Evolutionary conservation across 768 basidiomycete species (phyloP).

Genomic region (Hygrophoropsis aurantiaca): DNA sequence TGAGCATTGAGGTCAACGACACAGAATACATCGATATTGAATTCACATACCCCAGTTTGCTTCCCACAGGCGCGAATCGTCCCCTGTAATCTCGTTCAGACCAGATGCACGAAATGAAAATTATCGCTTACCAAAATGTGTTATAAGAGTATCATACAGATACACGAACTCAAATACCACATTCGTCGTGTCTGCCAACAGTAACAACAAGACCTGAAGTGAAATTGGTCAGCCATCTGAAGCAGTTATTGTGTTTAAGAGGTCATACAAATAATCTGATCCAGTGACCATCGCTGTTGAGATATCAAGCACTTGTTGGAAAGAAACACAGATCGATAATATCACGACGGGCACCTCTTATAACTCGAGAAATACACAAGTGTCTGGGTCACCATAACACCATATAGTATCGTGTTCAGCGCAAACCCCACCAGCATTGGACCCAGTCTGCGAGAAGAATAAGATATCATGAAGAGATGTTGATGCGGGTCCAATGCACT

Average conservation of each 20-base stretch:
- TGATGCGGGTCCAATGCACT: background rate
- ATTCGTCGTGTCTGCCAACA: conserved; percentile 23
- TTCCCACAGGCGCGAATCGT: conserved; percentile 7
- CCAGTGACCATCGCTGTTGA: conserved; percentile 17
- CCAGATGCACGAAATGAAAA: background rate
- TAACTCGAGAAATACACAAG: conserved; percentile 30
- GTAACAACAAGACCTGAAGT: conserved; percentile 17
- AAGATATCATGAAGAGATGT: background rate
- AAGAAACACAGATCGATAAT: too few species aligned
- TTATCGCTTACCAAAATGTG: conserved; percentile 19
- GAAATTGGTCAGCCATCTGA: too few species aligned
- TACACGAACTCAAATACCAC: conserved; percentile 23
- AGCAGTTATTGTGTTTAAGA: too few species aligned
- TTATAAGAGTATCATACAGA: conserved; percentile 23
- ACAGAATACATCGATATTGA: background rate
- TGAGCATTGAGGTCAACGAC: background rate
- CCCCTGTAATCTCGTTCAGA: conserved; percentile 11
- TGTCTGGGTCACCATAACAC: conserved; percentile 33
- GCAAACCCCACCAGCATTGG: conserved; percentile 35
- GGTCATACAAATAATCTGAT: conserved; percentile 22
- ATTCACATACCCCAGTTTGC: conserved; percentile 21
- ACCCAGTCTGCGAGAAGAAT: conserved; percentile 25
- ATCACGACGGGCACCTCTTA: conserved; percentile 24
- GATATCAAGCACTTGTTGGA: background rate
- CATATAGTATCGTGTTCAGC: conserved; percentile 35